These are phyloP conservation scores for Globisporangium paroecandrum DNA, from an alignment of 352 stramenopile species.

Conservation along the genomic window DNA sequence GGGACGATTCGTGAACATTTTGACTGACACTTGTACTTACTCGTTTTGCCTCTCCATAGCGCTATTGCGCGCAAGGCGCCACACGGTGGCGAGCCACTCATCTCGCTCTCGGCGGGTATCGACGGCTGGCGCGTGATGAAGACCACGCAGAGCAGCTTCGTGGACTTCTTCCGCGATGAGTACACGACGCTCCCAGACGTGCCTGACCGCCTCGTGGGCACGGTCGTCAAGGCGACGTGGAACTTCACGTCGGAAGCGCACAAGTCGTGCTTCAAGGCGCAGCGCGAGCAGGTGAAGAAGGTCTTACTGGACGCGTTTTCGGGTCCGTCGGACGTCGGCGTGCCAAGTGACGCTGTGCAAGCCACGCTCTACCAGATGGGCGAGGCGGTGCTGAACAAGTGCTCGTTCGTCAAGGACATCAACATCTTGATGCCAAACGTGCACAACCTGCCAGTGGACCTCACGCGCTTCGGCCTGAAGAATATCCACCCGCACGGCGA, in stretches of 20 bases:
- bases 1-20: background rate
- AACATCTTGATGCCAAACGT: conserved; percentile 85
- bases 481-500: conserved; percentile 88
- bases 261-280: conserved; percentile 37
- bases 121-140: conserved; percentile 83
- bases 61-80: conserved; percentile 50
- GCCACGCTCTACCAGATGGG: conserved; percentile 87
- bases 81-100: conserved; percentile 23
- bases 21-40: background rate
- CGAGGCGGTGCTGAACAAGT: conserved; percentile 66
- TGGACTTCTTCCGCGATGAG: conserved; percentile 81
- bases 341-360: conserved; percentile 78
- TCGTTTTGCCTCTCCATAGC: conserved; percentile 19
- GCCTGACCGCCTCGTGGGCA: conserved; percentile 72
- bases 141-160: conserved; percentile 87
- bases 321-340: conserved; percentile 71
- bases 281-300: conserved; percentile 55
- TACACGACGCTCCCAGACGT: conserved; percentile 78
- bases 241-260: conserved; percentile 50
- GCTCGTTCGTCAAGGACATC: conserved; percentile 67
- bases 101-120: conserved; percentile 58
- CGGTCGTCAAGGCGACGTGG: conserved; percentile 73
- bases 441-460: conserved; percentile 86
- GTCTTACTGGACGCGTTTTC: conserved; percentile 75
- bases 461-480: conserved; percentile 78